Evolutionary conservation across 2,329 filamentous ascomycete species (phyloP).

Genomic region (Dothideomycetes sp.): DNA sequence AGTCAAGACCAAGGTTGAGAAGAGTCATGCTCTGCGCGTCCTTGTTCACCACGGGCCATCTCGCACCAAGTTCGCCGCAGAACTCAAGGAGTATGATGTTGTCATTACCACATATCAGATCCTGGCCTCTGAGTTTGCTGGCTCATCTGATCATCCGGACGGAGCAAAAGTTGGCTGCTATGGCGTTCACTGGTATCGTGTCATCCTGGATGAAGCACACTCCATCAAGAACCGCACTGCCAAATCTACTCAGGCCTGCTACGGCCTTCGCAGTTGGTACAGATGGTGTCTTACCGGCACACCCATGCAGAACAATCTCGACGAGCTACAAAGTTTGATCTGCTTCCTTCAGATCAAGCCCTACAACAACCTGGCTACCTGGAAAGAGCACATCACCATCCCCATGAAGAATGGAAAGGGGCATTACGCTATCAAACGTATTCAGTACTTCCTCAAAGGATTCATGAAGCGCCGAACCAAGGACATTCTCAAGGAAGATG

Average conservation of each 20-base stretch:
- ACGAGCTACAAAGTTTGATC: constrained; percentile 89
- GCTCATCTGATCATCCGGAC: constrained; percentile 48
- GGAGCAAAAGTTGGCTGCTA: constrained; percentile 73
- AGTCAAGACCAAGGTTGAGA: constrained; percentile 70
- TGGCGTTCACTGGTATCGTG: constrained; percentile 85
- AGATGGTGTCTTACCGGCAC: constrained; percentile 95
- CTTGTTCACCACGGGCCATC: constrained; percentile 85
- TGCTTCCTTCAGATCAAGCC: constrained; percentile 87
- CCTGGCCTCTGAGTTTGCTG: constrained; percentile 78
- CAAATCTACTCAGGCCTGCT: constrained; percentile 89
- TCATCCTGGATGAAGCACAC: constrained; percentile 93
- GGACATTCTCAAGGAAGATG: constrained; percentile 84
- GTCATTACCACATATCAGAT: constrained; percentile 97
- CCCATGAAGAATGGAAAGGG: constrained; percentile 87
- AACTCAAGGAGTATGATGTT: constrained; percentile 79
- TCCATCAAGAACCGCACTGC: constrained; percentile 98
- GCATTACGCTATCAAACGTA: constrained; percentile 74
- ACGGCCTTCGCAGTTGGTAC: constrained; percentile 73
- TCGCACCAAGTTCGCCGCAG: constrained; percentile 67
- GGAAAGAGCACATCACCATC: constrained; percentile 83
- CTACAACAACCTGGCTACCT: constrained; percentile 74
- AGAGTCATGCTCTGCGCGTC: constrained; percentile 63
- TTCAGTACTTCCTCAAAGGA: constrained; percentile 77
- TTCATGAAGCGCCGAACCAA: constrained; percentile 99
- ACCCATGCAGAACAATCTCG: constrained; percentile 96